Evolutionary conservation across 306 rosid species (phyloP), one percentile per base, ranked within the genome.

Genomic region (Cicer arietinum): DNA sequence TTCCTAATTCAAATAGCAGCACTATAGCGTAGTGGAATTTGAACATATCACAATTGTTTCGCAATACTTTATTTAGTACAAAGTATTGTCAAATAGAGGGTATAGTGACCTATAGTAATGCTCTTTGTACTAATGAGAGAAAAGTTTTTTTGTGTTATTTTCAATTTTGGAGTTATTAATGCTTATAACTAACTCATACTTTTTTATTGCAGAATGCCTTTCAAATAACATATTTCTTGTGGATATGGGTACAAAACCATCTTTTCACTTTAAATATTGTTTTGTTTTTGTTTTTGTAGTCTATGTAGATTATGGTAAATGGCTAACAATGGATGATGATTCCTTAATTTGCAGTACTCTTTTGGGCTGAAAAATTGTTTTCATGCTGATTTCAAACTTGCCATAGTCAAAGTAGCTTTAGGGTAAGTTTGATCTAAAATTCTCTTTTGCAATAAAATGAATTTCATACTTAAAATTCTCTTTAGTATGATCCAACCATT

Each of bases 171-270:
- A 44, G 79, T 53, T 44, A 11, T 56, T 75, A 37, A 22, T n/a
- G 9, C 51, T 52, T 30, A 73, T 16, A 75, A 62, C 77, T 80
- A 8, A 77, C 17, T 57, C 12, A 47, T 81, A 58, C 67, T 85
- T 74, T 77, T 71, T 77, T 77, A 35, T 10, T 86, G 92, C 99
- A 94, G 99, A 94, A 90, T 80, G 99, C 98, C 0, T 90, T 94
- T 82, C 99, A 92, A 80, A 90, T 90, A 73, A 94, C 96, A 60
- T 94, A 89, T 68, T 89, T 89, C 89, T 79, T 92, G 77, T 86
- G 96, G 97, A 92, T 90, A 81, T 89, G 96, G 99, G 99, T 94
- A 94, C 72, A 39, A 63, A 66, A 51, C 56, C 66, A 20, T 79
- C 71, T 58, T 43, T 17, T 13, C 64, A 30, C 59, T 54, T 80